Evolutionary conservation across 2,329 filamentous ascomycete species (phyloP), one percentile per base, ranked within the genome.

Genomic region (Plectosphaerella plurivora): DNA sequence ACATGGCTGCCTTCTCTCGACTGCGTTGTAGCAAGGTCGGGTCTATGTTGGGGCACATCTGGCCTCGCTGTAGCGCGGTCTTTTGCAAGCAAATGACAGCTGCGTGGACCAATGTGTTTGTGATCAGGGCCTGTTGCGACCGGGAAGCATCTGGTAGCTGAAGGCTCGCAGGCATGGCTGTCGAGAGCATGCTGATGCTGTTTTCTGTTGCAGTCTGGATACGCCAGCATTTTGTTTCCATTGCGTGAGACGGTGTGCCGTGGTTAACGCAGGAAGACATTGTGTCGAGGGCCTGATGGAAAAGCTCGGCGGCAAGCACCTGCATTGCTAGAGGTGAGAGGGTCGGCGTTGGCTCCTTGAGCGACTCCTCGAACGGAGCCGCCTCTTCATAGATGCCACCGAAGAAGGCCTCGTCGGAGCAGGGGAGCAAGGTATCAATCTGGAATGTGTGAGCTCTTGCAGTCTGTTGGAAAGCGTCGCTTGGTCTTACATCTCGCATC

Each of bases 101-200:
- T 3, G 84, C 85, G 59, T 88, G 84, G n/a, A 88, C 79, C 60
- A 78, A 80, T 78, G 88, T 84, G 59, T 88, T 87, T 58, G 82
- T 70, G 62, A 88, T 87, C 2, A 88, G 75, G 22, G 82, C 76
- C 53, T 87, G 87, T 1, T 82, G 73, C 60, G 86, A 76, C 46
- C 73, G 69, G 41, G 85, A 68, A 1, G 80, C 81, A 20, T 68
- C 66, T 2, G 84, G 83, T 39, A 88, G 67, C 49, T 83, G 76
- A 39, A 88, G 69, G 54, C 77, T 70, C 46, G 77, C 76, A 0
- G 85, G 84, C 14, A 88, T 68, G 1, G 78, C 75, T 25, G 87
- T 69, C 3, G 81, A 74, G 10, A 81, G 82, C 53, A 82, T 81
- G 24, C 83, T 73, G 6, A 89, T 68, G 44, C 83, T 77, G 54